Evolutionary conservation across 495 filamentous ascomycete species (phyloP).

Genomic region (Neurospora sp.): DNA sequence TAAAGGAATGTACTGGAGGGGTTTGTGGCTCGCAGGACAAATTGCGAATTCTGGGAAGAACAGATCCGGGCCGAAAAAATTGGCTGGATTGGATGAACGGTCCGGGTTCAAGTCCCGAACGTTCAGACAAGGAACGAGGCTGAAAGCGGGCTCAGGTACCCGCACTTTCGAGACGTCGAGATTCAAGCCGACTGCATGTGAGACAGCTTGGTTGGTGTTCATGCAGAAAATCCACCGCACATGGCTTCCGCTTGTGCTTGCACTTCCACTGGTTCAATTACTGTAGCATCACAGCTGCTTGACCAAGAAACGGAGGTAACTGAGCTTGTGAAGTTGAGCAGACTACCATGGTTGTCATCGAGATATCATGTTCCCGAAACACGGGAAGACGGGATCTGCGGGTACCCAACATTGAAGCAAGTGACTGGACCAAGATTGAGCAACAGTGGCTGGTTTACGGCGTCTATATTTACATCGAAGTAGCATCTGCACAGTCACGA

Average conservation of each 20-base stretch:
- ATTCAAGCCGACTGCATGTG: conserved; percentile 1
- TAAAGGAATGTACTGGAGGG: background rate
- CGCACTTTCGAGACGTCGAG: background rate
- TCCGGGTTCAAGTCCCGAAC: background rate
- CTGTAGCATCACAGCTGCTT: background rate
- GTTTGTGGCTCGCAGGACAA: background rate
- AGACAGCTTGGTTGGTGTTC: background rate
- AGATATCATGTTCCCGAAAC: background rate
- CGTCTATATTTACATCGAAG: background rate
- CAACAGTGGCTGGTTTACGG: background rate
- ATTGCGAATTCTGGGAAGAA: background rate
- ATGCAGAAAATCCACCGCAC: background rate
- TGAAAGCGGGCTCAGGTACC: background rate
- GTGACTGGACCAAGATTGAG: background rate
- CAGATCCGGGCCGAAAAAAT: background rate
- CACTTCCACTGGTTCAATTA: background rate
- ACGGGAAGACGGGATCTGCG: background rate
- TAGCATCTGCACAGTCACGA: background rate
- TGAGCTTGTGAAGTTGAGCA: background rate
- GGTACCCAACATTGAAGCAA: background rate
- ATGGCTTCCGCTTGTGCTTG: background rate
- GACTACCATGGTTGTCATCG: background rate
- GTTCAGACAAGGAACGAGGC: background rate
- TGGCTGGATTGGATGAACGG: background rate
- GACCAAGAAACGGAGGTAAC: background rate